phyloP scores from a whole-genome alignment of 805 yeast genomes.

The Brettanomyces custersianus region DNA sequence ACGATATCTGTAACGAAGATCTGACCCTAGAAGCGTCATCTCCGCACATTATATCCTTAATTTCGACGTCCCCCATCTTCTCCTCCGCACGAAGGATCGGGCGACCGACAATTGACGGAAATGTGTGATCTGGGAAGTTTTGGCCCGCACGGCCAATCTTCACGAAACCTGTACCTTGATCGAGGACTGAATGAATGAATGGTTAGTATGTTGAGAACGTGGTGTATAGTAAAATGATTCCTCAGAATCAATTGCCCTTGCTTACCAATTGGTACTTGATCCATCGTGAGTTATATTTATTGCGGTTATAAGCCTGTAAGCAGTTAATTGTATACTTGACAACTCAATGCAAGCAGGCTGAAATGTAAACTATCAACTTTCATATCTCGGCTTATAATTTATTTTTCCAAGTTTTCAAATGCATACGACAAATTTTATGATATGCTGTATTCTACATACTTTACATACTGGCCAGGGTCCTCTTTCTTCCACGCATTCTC shows the following conservation, averaged over 20 bases:
- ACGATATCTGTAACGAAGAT: conserved; percentile 83
- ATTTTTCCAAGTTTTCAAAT: background rate
- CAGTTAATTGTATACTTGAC: no score
- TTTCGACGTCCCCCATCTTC: conserved; percentile 63
- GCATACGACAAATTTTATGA: background rate
- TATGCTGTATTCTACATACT: background rate
- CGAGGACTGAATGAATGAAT: conserved; percentile 53
- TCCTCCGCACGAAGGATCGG: conserved; percentile 97
- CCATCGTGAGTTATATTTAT: conserved; percentile 1
- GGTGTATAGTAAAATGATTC: background rate
- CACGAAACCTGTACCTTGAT: conserved; percentile 98
- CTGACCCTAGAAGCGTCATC: conserved; percentile 89
- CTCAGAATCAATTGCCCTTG: no score
- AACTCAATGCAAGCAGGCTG: no score
- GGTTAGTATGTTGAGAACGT: background rate
- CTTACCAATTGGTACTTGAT: conserved; percentile 5
- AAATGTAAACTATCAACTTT: no score
- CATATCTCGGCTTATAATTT: no score
- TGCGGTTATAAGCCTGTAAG: no score
- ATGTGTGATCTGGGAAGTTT: conserved; percentile 93
- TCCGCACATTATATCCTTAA: conserved; percentile 97
- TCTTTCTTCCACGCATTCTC: conserved; percentile 84
- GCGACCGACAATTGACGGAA: conserved; percentile 95
- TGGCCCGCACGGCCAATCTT: conserved; percentile 95
- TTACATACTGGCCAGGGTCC: conserved; percentile 77